Conservation (phyloP, 768 basidiomycete species). For the Pleurotus cornucopiae region DNA sequence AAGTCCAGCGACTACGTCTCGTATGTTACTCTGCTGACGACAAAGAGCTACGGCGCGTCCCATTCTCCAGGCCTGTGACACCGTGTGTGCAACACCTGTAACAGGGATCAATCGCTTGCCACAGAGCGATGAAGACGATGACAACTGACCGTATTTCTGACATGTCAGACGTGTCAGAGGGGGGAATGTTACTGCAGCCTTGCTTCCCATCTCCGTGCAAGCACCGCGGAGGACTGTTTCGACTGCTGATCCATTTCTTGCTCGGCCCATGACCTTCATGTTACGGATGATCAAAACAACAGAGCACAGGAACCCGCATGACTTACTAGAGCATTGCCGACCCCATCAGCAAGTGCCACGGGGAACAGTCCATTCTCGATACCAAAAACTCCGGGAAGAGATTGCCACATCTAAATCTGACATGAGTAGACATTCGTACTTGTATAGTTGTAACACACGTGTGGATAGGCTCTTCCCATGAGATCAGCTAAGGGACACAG, state of each 20-base stretch:
- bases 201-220: constrained; percentile 50
- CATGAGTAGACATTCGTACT: constrained; percentile 31
- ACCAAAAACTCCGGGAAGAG: constrained; percentile 14
- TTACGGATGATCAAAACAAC: not conserved
- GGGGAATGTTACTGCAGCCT: constrained; percentile 38
- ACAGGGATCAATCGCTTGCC: constrained; percentile 17
- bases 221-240: constrained; percentile 43
- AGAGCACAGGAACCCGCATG: not conserved
- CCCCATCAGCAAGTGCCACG: constrained; percentile 25
- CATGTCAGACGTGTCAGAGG: constrained; percentile 23
- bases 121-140: constrained; percentile 12
- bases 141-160: not conserved
- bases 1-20: constrained; percentile 20
- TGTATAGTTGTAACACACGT: constrained; percentile 23
- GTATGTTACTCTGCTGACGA: constrained; percentile 33
- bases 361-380: constrained; percentile 14
- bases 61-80: constrained; percentile 60
- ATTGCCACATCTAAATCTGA: not conserved
- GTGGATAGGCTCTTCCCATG: constrained; percentile 6
- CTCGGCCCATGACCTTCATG: constrained; percentile 35
- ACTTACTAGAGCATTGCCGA: constrained; percentile 24
- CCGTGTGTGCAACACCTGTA: constrained; percentile 44
- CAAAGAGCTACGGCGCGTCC: constrained; percentile 54
- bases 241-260: constrained; percentile 36
- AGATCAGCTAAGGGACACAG: not conserved